A percentile compares a stretch with the other conserved stretches of the same genome.
These are phyloP conservation scores for Torulaspora franciscae DNA, from an alignment of 805 yeast genomes.

Conservation along the genomic window DNA sequence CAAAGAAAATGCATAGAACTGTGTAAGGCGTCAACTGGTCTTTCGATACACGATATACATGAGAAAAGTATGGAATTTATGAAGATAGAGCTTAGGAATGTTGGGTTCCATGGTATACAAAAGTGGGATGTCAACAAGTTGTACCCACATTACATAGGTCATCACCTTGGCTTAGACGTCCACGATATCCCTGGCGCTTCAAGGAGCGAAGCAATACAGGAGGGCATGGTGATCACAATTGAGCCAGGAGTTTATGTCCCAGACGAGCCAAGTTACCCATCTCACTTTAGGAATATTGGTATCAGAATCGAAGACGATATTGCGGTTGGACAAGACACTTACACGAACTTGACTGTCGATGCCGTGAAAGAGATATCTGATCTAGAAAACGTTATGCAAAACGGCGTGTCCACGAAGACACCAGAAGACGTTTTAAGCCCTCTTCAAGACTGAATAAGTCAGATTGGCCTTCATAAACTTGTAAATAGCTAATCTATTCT, in stretches of 20 bases:
- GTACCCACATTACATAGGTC: constrained; percentile 95
- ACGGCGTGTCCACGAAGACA: constrained; percentile 51
- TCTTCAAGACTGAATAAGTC: constrained; percentile 11
- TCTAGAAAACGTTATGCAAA: constrained; percentile 60
- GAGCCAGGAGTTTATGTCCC: constrained; percentile 97
- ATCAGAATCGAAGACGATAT: constrained; percentile 93
- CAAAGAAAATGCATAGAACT: constrained; percentile 70
- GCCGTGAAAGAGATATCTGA: constrained; percentile 85
- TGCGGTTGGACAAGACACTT: constrained; percentile 61
- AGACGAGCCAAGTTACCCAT: constrained; percentile 61
- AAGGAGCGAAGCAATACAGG: constrained; percentile 47
- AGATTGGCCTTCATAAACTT: background rate
- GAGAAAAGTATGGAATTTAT: constrained; percentile 56
- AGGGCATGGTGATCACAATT: constrained; percentile 83
- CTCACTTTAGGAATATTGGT: constrained; percentile 79
- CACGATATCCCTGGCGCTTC: constrained; percentile 73
- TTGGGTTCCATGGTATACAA: constrained; percentile 57
- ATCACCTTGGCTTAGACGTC: constrained; percentile 87
- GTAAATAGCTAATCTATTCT: constrained; percentile 2
- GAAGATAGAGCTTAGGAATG: constrained; percentile 59
- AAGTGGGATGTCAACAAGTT: constrained; percentile 50
- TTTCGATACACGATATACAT: constrained; percentile 72
- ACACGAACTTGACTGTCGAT: constrained; percentile 65
- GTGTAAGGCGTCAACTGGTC: constrained; percentile 50
- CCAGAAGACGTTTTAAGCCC: constrained; percentile 42